phyloP scores from a whole-genome alignment of 768 basidiomycete species.

The Suillus placidus region DNA sequence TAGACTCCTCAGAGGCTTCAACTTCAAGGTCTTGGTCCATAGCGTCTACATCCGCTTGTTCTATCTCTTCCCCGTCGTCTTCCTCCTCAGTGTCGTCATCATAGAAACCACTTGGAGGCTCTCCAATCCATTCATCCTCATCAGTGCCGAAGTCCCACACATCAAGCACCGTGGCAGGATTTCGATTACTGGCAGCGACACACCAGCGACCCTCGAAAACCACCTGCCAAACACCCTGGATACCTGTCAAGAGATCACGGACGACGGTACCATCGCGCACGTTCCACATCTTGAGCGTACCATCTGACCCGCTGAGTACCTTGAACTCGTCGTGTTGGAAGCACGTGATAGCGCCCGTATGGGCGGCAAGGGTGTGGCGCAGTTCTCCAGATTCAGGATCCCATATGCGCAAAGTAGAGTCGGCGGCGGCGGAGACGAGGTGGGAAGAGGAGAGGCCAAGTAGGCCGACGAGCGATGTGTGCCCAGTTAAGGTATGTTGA shows the following conservation, averaged over 20 bases:
- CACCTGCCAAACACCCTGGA: slow-evolving; percentile 97
- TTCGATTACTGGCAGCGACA: slow-evolving; percentile 89
- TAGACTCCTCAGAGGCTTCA: slow-evolving; percentile 36
- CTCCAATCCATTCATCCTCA: slow-evolving; percentile 78
- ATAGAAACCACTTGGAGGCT: slow-evolving; percentile 73
- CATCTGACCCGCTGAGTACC: slow-evolving; percentile 93
- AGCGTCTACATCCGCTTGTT: slow-evolving; percentile 64
- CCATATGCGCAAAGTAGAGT: slow-evolving; percentile 95
- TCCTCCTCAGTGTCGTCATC: slow-evolving; percentile 64
- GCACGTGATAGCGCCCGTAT: slow-evolving; percentile 98
- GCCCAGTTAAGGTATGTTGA: slow-evolving; percentile 80
- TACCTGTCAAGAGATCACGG: slow-evolving; percentile 86
- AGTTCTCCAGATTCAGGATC: slow-evolving; percentile 83
- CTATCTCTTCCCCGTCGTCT: slow-evolving; percentile 44
- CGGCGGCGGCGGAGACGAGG: slow-evolving; percentile 95
- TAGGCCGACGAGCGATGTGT: slow-evolving; percentile 93
- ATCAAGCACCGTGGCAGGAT: slow-evolving; percentile 76
- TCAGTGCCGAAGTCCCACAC: slow-evolving; percentile 90
- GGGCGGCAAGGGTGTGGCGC: slow-evolving; percentile 81
- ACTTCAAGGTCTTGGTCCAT: slow-evolving; percentile 68
- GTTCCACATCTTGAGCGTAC: slow-evolving; percentile 98
- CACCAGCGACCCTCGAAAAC: slow-evolving; percentile 93
- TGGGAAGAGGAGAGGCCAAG: slow-evolving; percentile 87
- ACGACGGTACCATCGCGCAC: slow-evolving; percentile 83
- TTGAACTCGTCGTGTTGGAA: slow-evolving; percentile 99